Conservation (phyloP, 2,329 filamentous ascomycete genomes). For the Talaromyces amestolkiae region DNA sequence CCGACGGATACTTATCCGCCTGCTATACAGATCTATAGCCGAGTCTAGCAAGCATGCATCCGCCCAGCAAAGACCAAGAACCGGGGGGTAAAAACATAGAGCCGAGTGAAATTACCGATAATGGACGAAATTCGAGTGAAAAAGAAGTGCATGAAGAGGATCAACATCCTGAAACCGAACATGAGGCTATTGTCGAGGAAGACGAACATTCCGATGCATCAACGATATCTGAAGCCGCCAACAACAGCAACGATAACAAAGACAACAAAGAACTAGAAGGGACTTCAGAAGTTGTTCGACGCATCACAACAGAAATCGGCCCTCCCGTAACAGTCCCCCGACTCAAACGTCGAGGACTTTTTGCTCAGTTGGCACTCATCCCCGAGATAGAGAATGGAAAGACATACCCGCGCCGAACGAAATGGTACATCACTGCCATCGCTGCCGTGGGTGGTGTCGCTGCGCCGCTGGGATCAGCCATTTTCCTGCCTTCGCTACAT, state of each 20-base stretch:
- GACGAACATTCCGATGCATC: conserved; percentile 15
- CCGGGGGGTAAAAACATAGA: neutral
- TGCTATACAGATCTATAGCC: neutral
- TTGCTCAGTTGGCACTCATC: conserved; percentile 68
- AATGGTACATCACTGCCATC: conserved; percentile 80
- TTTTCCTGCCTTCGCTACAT: conserved; percentile 73
- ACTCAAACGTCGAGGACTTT: conserved; percentile 64
- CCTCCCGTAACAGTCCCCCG: conserved; percentile 51
- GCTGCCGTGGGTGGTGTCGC: conserved; percentile 73
- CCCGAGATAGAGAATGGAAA: conserved; percentile 76
- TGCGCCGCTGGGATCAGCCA: conserved; percentile 78
- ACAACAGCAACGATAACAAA: conserved; percentile 20
- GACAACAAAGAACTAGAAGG: conserved; percentile 22
- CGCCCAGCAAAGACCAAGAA: neutral
- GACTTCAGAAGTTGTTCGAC: conserved; percentile 17
- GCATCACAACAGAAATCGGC: conserved; percentile 28
- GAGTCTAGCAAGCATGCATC: conserved; percentile 2
- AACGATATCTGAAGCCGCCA: neutral
- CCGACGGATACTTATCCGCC: conserved; percentile 12
- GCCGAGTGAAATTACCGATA: neutral
- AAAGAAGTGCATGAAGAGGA: neutral
- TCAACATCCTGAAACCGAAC: neutral
- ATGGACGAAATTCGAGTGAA: neutral
- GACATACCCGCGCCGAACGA: conserved; percentile 68
- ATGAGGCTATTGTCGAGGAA: neutral